A percentile compares a stretch with the other conserved stretches of the same genome.
phyloP scores from a whole-genome alignment of 257 asterid species.

The Nicotiana noctiflora region DNA sequence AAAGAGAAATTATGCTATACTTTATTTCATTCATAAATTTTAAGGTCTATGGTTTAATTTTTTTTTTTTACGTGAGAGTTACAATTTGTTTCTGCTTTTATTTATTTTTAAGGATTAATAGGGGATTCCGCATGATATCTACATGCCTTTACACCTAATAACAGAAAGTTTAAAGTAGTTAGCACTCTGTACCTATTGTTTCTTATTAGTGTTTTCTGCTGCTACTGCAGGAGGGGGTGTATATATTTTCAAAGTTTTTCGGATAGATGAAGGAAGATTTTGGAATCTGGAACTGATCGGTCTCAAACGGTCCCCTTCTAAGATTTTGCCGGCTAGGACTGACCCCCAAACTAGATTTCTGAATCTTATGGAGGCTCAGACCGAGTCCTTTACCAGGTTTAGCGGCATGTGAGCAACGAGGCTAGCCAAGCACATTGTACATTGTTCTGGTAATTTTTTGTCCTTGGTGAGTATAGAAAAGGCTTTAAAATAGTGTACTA shows the following conservation, averaged over 20 bases:
- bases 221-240: constrained; percentile 41
- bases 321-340: not conserved
- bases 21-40: too few species aligned
- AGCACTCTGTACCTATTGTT: not conserved
- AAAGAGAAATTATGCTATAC: too few species aligned
- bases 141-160: too few species aligned
- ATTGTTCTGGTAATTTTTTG: not conserved
- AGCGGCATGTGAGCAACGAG: not conserved
- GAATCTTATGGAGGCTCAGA: not conserved
- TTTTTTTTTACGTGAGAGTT: too few species aligned
- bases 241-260: constrained; percentile 5
- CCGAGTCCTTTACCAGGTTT: not conserved
- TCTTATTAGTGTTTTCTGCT: not conserved
- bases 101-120: too few species aligned
- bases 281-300: constrained; percentile 39
- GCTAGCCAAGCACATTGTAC: not conserved
- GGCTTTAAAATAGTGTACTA: not conserved
- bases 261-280: constrained; percentile 33
- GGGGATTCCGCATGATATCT: too few species aligned
- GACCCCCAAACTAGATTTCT: not conserved
- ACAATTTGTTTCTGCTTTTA: not conserved
- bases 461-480: not conserved
- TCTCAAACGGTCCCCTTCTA: too few species aligned
- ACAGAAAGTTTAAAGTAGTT: too few species aligned
- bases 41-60: too few species aligned